Conservation (phyloP, 208 protist species). For the Trypanosoma conorhini region DNA sequence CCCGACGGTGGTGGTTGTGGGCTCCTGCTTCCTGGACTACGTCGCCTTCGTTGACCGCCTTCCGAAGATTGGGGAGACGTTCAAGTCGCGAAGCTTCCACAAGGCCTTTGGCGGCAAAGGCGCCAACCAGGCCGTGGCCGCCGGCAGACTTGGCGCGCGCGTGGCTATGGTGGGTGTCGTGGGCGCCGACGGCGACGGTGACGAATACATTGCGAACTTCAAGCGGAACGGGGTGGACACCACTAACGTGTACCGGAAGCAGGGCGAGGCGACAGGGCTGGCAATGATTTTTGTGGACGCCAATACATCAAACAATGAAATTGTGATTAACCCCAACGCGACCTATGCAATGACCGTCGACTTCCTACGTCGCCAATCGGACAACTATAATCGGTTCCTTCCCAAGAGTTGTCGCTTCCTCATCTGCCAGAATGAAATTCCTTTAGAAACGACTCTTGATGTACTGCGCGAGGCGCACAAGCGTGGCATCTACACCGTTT, state of each 20-base stretch:
- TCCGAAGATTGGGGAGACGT: conserved; percentile 92
- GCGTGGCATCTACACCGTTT: conserved; percentile 91
- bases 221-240: conserved; percentile 85
- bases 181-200: conserved; percentile 84
- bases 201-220: conserved; percentile 80
- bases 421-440: conserved; percentile 94
- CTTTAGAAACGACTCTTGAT: conserved; percentile 79
- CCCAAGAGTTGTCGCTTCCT: conserved; percentile 60
- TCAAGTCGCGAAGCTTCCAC: conserved; percentile 79
- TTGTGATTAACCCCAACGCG: conserved; percentile 92
- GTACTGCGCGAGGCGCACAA: conserved; percentile 74
- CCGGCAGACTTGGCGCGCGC: conserved; percentile 78
- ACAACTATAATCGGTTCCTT: conserved; percentile 64
- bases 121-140: conserved; percentile 92
- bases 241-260: conserved; percentile 50
- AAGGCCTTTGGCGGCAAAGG: conserved; percentile 95
- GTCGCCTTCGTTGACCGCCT: conserved; percentile 86
- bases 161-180: conserved; percentile 90
- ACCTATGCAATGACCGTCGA: conserved; percentile 67
- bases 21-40: conserved; percentile 93
- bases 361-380: conserved; percentile 46
- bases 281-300: conserved; percentile 93
- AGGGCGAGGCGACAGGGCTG: conserved; percentile 64
- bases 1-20: conserved; percentile 81
- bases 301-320: conserved; percentile 87